These are phyloP conservation scores for Leucaena leucocephala DNA, from an alignment of 306 rosid species.

Conservation along the genomic window DNA sequence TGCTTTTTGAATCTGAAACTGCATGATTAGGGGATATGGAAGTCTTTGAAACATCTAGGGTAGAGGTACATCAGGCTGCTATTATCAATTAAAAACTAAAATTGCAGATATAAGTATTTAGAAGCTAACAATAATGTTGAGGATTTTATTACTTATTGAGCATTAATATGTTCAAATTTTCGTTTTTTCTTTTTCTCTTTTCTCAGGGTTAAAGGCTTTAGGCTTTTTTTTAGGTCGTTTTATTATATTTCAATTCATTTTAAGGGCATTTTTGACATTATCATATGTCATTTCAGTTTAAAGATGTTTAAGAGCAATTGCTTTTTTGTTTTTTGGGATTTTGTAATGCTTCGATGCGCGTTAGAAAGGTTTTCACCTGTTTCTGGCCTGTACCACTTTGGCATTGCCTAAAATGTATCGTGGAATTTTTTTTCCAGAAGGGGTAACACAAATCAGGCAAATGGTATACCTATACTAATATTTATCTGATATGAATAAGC, in stretches of 20 bases:
- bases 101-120: not conserved
- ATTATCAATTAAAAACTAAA: not conserved
- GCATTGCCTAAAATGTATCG: not conserved
- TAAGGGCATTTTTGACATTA: not conserved
- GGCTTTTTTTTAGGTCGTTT: not conserved
- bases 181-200: not conserved
- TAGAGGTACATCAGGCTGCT: not conserved
- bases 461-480: not conserved
- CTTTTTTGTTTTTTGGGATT: not conserved
- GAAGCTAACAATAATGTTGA: not conserved
- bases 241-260: not conserved
- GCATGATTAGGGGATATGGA: not conserved
- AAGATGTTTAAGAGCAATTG: not conserved
- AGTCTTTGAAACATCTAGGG: not conserved
- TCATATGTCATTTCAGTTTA: not conserved
- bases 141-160: not conserved
- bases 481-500: not conserved
- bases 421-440: not conserved
- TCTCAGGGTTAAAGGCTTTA: not conserved
- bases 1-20: not conserved
- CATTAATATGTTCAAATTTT: not conserved
- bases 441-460: not conserved
- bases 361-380: conserved; percentile 7
- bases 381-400: not conserved
- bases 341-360: not conserved